Evolutionary conservation across 768 basidiomycete genomes (phyloP).

Genomic region (Termitomyces sp.): DNA sequence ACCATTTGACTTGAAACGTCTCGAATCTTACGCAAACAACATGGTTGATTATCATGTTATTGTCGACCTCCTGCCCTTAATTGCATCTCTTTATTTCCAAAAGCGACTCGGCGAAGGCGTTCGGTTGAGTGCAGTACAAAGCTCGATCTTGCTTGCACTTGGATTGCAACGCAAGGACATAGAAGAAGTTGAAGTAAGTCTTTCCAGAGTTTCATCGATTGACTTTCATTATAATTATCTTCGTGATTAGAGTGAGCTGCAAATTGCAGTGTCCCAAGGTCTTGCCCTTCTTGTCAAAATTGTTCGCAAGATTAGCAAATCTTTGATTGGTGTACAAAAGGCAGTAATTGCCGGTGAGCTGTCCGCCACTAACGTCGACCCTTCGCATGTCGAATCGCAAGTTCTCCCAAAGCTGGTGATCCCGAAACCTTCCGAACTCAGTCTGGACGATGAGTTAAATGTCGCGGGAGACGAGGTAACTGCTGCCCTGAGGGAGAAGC

Average conservation of each 20-base stretch:
- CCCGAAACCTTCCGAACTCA: slow-evolving; percentile 37
- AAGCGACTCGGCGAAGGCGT: slow-evolving; percentile 59
- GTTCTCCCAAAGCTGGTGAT: slow-evolving; percentile 17
- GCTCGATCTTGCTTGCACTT: slow-evolving; percentile 83
- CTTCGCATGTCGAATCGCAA: slow-evolving; percentile 8
- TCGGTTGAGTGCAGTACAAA: slow-evolving; percentile 81
- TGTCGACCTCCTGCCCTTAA: slow-evolving; percentile 80
- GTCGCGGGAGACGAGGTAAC: slow-evolving; percentile 73
- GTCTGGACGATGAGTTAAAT: slow-evolving; percentile 63
- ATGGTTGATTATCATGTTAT: slow-evolving; percentile 96
- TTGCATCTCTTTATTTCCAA: slow-evolving; percentile 84
- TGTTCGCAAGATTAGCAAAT: slow-evolving; percentile 76
- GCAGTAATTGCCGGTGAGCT: slow-evolving; percentile 64
- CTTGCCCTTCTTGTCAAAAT: slow-evolving; percentile 91
- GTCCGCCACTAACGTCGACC: slow-evolving; percentile 27
- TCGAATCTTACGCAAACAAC: slow-evolving; percentile 94
- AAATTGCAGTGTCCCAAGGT: slow-evolving; percentile 78
- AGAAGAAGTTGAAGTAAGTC: slow-evolving; percentile 79
- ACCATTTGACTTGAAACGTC: slow-evolving; percentile 92
- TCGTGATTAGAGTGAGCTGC: slow-evolving; percentile 59
- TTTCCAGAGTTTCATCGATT: not conserved
- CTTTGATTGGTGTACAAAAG: slow-evolving; percentile 74
- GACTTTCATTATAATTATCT: not conserved
- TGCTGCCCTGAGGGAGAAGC: slow-evolving; percentile 65
- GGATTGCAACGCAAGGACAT: slow-evolving; percentile 86